These are phyloP conservation scores for Pontederia paniculata DNA, from an alignment of 176 grass and related monocot genomes.

Conservation along the genomic window DNA sequence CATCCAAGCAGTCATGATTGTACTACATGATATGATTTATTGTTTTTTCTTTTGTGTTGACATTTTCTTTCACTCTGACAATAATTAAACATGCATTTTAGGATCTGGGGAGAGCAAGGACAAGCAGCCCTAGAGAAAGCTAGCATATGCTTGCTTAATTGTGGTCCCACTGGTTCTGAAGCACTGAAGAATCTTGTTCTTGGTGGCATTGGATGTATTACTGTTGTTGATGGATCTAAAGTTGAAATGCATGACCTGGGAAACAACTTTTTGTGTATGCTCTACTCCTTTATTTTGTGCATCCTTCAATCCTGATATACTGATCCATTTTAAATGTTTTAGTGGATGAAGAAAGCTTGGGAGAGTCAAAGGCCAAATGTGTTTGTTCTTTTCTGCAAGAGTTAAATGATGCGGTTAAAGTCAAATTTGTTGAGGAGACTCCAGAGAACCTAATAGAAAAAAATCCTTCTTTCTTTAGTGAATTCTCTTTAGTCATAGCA, in stretches of 20 bases:
- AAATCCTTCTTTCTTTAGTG: constrained; percentile 69
- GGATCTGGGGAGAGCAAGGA: constrained; percentile 71
- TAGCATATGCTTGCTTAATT: constrained; percentile 85
- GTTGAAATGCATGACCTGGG: constrained; percentile 62
- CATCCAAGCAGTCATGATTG: too few species aligned
- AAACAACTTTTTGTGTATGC: constrained; percentile 84
- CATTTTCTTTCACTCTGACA: not conserved
- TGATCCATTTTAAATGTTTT: not conserved
- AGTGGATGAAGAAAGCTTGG: constrained; percentile 78
- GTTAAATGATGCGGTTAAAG: constrained; percentile 93
- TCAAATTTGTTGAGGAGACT: constrained; percentile 90
- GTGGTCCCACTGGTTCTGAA: constrained; percentile 79
- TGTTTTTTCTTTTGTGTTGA: constrained; percentile 18
- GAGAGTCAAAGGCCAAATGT: constrained; percentile 82
- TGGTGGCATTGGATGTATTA: constrained; percentile 69
- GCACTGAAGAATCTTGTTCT: constrained; percentile 83
- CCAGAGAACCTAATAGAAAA: constrained; percentile 51
- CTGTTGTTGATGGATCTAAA: constrained; percentile 78
- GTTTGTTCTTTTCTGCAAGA: constrained; percentile 88
- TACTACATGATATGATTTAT: constrained; percentile 9
- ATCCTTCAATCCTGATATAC: not conserved
- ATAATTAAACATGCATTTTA: not conserved
- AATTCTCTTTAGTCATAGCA: constrained; percentile 75
- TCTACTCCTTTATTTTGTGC: constrained; percentile 10
- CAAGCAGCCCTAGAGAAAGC: constrained; percentile 71